Conservation (phyloP, 2,329 filamentous ascomycete genomes). For the Exophiala sp. region DNA sequence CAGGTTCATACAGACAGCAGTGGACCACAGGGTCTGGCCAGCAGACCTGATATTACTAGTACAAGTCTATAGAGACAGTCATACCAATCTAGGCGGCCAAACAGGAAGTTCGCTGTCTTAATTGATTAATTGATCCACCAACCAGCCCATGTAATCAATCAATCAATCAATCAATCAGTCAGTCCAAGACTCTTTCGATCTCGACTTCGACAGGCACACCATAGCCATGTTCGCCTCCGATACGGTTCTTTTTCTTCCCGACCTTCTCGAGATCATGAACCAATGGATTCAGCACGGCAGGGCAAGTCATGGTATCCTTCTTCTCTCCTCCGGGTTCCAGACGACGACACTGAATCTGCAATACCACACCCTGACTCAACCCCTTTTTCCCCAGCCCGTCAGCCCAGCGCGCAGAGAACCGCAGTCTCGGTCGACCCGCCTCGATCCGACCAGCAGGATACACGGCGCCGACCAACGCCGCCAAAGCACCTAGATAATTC, state of each 20-base stretch:
- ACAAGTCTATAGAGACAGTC: too few relatives aligned
- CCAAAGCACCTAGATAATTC: conserved; percentile 32
- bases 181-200: conserved; percentile 18
- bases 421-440: conserved; percentile 28
- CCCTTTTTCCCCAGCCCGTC: conserved; percentile 33
- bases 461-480: conserved; percentile 30
- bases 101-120: too few relatives aligned
- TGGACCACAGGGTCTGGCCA: too few relatives aligned
- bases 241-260: conserved; percentile 36
- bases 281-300: conserved; percentile 30
- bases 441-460: conserved; percentile 32
- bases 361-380: conserved; percentile 31
- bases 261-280: conserved; percentile 34
- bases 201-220: conserved; percentile 23
- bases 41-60: too few relatives aligned
- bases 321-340: too few relatives aligned
- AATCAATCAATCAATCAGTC: too few relatives aligned
- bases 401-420: conserved; percentile 31
- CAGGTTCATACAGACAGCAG: too few relatives aligned
- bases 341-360: conserved; percentile 25
- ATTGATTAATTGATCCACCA: too few relatives aligned
- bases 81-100: too few relatives aligned
- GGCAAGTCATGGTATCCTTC: conserved; percentile 15
- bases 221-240: conserved; percentile 31
- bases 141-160: too few relatives aligned